Conservation (phyloP, 306 rosid species). For the Hippophae rhamnoides region DNA sequence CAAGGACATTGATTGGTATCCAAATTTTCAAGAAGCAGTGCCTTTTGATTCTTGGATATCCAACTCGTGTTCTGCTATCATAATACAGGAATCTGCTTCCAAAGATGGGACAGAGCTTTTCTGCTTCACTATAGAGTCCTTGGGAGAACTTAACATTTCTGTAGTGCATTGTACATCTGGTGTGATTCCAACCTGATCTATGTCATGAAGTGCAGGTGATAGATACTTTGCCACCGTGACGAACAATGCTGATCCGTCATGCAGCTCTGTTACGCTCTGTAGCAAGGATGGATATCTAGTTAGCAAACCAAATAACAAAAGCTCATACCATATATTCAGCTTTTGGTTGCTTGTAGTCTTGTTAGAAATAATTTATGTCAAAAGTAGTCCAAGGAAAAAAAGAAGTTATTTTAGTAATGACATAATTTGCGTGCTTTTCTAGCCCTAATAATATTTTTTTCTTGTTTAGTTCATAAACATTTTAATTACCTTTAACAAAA, state of each 20-base stretch:
- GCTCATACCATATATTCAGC: not conserved
- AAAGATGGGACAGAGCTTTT: conserved; percentile 45
- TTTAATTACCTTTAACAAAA: too few relatives aligned
- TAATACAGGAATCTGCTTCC: conserved; percentile 83
- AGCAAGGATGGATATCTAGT: conserved; percentile 9
- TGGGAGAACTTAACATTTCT: conserved; percentile 53
- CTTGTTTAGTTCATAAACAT: too few relatives aligned
- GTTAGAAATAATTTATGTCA: too few relatives aligned
- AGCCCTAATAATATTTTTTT: too few relatives aligned
- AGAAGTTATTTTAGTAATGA: too few relatives aligned
- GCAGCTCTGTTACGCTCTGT: conserved; percentile 89
- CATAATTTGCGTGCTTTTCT: too few relatives aligned
- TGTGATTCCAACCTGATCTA: conserved; percentile 79
- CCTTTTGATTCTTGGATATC: conserved; percentile 71
- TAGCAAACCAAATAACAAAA: not conserved
- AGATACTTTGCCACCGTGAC: conserved; percentile 88
- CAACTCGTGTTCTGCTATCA: conserved; percentile 89
- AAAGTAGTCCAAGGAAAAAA: too few relatives aligned
- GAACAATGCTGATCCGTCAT: conserved; percentile 89
- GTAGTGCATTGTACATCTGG: conserved; percentile 95
- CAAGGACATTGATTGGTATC: too few relatives aligned
- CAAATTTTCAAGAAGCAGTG: conserved; percentile 55
- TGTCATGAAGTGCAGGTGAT: conserved; percentile 88
- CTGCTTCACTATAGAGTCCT: conserved; percentile 31
- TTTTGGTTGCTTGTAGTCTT: not conserved